A percentile compares a stretch with the other conserved stretches of the same genome.
Evolutionary conservation across 2,329 filamentous ascomycete genomes (phyloP).

Genomic region (Fusarium oxysporum): DNA sequence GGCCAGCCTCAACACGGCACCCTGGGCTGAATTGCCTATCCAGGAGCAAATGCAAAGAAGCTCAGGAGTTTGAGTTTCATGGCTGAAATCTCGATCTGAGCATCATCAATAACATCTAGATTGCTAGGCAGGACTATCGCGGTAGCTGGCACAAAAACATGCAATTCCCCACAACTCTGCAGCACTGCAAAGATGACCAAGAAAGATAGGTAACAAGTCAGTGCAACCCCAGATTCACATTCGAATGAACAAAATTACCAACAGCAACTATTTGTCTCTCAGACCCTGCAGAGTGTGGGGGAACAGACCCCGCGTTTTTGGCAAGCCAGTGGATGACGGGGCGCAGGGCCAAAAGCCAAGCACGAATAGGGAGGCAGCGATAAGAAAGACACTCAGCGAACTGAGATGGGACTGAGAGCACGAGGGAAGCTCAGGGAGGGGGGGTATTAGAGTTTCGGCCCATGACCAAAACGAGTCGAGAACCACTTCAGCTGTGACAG

Average conservation of each 20-base stretch:
- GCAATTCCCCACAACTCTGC: slow-evolving; percentile 8
- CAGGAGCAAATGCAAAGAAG: background rate
- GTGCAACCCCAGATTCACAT: slow-evolving; percentile 8
- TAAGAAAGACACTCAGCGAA: slow-evolving; percentile 36
- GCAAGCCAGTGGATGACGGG: slow-evolving; percentile 36
- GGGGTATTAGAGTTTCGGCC: slow-evolving; percentile 33
- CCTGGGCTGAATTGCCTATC: slow-evolving; percentile 4
- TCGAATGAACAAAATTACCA: slow-evolving; percentile 17
- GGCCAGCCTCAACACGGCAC: slow-evolving; percentile 18
- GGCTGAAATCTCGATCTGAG: slow-evolving; percentile 16
- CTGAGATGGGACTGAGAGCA: slow-evolving; percentile 34
- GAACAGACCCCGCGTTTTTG: slow-evolving; percentile 45
- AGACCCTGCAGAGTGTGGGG: slow-evolving; percentile 43
- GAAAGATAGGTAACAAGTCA: background rate
- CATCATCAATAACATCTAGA: slow-evolving; percentile 13
- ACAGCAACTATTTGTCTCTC: slow-evolving; percentile 14
- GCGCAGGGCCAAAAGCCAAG: slow-evolving; percentile 32
- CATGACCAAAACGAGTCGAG: slow-evolving; percentile 36
- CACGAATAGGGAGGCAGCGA: slow-evolving; percentile 40
- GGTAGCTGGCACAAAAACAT: background rate
- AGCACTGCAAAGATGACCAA: slow-evolving; percentile 6
- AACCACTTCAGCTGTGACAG: slow-evolving; percentile 32
- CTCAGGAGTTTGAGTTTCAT: slow-evolving; percentile 14
- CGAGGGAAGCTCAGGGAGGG: slow-evolving; percentile 30
- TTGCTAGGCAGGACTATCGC: slow-evolving; percentile 3